Evolutionary conservation across 306 rosid genomes (phyloP).

Genomic region (Rubus idaeus): DNA sequence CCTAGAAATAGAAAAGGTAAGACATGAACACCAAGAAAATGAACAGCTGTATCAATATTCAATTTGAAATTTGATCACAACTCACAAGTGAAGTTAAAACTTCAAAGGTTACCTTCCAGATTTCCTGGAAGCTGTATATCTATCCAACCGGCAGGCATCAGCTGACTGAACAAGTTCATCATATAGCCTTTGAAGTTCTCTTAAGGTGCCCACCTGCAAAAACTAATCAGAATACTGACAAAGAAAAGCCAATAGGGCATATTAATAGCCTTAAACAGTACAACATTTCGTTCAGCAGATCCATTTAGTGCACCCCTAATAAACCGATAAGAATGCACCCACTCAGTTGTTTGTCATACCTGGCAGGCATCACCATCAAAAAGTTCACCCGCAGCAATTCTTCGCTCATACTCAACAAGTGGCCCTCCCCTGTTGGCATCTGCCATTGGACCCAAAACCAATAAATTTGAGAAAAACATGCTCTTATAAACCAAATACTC

Average conservation of each 20-base stretch:
- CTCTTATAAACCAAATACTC: conserved; percentile 3
- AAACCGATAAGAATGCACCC: conserved; percentile 5
- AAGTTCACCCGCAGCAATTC: conserved; percentile 77
- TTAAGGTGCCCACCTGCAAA: conserved; percentile 67
- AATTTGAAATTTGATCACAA: conserved; percentile 2
- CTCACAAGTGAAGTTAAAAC: neutral
- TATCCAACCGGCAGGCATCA: conserved; percentile 69
- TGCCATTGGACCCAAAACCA: conserved; percentile 36
- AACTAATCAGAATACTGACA: conserved; percentile 9
- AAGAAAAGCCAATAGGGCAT: conserved; percentile 14
- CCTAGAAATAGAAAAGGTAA: neutral
- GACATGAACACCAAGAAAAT: conserved; percentile 1
- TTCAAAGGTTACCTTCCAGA: conserved; percentile 59
- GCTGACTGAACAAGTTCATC: conserved; percentile 79
- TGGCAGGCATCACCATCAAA: conserved; percentile 84
- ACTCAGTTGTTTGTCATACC: conserved; percentile 40
- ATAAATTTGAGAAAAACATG: conserved; percentile 7
- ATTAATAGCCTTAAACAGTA: neutral
- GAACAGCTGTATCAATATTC: neutral
- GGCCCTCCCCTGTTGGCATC: conserved; percentile 67
- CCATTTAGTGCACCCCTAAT: neutral
- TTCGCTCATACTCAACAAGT: conserved; percentile 88
- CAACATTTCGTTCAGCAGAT: conserved; percentile 9
- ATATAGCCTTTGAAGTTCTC: conserved; percentile 88
- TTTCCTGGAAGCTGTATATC: conserved; percentile 53